Base-by-base conservation (phyloP, 2,329 filamentous ascomycete genomes). In the Aspergillus viridinutans region DNA sequence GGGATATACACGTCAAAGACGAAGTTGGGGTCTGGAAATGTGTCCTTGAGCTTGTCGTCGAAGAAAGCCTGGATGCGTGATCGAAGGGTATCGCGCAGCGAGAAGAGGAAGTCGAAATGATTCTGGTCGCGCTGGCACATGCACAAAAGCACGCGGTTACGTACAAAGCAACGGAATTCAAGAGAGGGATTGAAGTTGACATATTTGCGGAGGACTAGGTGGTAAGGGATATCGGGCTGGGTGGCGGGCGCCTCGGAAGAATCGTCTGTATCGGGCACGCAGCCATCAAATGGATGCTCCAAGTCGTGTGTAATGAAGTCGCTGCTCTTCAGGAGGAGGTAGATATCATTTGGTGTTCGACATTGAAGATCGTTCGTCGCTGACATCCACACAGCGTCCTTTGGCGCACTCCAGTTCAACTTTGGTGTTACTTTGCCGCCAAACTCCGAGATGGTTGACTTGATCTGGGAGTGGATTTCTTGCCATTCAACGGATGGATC, bases 151-250 rank as follows among this genome's bases (percentile, higher is more conserved):
- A 84, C 85, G 10, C 90, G 82, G 57, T 92, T 81, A 66, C 93
- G 90, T 42, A 97, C 94, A 69, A 97, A 99, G 72, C 92, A 97
- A 25, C 94, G 85, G 74, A 99, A 99, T 72, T 99, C 94, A 57
- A 97, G 85, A 0, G 91, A 89, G 0, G 92, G 91, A 71, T 97
- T 94, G 54, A 94, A 86, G 61, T 87, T 87, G 74, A 96, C 90
- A 75, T 90, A 93, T 71, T 95, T 90, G 35, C 94, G 86, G 9
- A 99, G 83, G 2, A 97, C 88, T 1, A 99, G 85, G 57, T 92
- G 82, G 54, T 92, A 94, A 4, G 84, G 82, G 62, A 94, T 89
- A 2, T 76, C 68, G 3, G 73, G 67, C 10, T 67, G 54, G 9
- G 61, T 51, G 21, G 60, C 54, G 9, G 63, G 58, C 4, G 60